Conservation (phyloP, 2,329 filamentous ascomycete species). For the Stemphylium lycopersici region DNA sequence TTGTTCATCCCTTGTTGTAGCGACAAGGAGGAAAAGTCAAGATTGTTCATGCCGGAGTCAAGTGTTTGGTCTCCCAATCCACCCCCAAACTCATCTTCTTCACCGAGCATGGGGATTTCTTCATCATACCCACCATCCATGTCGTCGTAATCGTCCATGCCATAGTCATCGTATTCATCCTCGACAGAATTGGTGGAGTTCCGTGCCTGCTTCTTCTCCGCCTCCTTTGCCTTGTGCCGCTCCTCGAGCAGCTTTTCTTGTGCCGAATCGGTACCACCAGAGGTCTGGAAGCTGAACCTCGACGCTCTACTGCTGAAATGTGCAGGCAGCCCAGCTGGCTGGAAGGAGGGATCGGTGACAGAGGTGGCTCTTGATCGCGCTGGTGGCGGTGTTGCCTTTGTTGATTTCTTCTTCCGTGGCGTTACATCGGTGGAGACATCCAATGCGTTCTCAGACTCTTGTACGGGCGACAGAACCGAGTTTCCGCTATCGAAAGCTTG, state of each 20-base stretch:
- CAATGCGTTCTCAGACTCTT: constrained; percentile 38
- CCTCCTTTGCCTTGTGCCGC: constrained; percentile 69
- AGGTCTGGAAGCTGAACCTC: constrained; percentile 82
- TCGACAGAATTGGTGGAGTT: constrained; percentile 45
- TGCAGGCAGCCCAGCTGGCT: constrained; percentile 48
- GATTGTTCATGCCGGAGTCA: constrained; percentile 36
- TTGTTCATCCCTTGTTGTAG: constrained; percentile 28
- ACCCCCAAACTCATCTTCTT: constrained; percentile 39
- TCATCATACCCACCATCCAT: constrained; percentile 68
- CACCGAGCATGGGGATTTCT: constrained; percentile 64
- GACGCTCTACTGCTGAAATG: constrained; percentile 71
- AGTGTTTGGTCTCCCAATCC: constrained; percentile 34
- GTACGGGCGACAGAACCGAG: constrained; percentile 42
- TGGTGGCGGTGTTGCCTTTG: constrained; percentile 45
- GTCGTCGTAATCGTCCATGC: constrained; percentile 54
- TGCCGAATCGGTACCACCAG: constrained; percentile 69
- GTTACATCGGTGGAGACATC: constrained; percentile 33
- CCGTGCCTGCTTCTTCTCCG: constrained; percentile 58
- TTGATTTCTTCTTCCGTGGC: constrained; percentile 42
- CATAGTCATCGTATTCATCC: constrained; percentile 48
- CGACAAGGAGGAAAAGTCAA: constrained; percentile 44
- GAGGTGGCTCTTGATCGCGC: constrained; percentile 47
- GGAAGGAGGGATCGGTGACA: constrained; percentile 44
- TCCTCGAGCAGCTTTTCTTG: constrained; percentile 75
- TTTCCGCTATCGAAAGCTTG: constrained; percentile 27